Conservation (phyloP, 306 rosid genomes). For the Citrullus colocynthis region DNA sequence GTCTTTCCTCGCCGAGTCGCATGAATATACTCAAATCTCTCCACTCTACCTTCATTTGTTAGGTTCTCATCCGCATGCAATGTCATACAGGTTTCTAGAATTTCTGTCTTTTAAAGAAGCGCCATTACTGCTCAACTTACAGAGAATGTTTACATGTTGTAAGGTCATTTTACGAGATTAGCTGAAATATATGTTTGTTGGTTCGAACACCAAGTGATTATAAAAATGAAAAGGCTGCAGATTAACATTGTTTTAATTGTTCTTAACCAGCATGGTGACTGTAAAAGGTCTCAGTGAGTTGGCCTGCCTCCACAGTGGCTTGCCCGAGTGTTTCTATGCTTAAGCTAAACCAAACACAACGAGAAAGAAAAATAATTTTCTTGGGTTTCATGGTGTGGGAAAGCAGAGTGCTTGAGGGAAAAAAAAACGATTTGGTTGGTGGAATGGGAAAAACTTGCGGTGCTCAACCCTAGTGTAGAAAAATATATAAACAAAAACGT, state of each 20-base stretch:
- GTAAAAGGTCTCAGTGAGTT: conserved; percentile 1
- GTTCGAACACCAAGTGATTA: neutral
- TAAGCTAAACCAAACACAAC: neutral
- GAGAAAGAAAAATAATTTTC: neutral
- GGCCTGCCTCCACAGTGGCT: neutral
- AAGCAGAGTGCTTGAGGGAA: neutral
- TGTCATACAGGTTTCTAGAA: neutral
- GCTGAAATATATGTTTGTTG: neutral
- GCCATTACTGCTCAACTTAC: neutral
- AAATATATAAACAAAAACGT: neutral
- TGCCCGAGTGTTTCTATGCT: neutral
- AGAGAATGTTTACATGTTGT: neutral
- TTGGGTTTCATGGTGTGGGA: neutral
- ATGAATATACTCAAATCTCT: neutral
- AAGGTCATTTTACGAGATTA: neutral
- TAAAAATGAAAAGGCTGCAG: neutral
- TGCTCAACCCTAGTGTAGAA: neutral
- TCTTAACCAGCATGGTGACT: conserved; percentile 1
- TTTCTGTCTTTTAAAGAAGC: neutral
- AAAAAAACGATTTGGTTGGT: neutral
- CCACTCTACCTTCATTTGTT: neutral
- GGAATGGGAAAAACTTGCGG: neutral
- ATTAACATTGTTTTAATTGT: neutral
- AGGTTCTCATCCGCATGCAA: neutral
- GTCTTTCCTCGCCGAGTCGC: neutral